Percentiles rank a stretch among this genome's conserved stretches.
phyloP scores from a whole-genome alignment of 176 grass and related monocot species.

The Oryza longistaminata region DNA sequence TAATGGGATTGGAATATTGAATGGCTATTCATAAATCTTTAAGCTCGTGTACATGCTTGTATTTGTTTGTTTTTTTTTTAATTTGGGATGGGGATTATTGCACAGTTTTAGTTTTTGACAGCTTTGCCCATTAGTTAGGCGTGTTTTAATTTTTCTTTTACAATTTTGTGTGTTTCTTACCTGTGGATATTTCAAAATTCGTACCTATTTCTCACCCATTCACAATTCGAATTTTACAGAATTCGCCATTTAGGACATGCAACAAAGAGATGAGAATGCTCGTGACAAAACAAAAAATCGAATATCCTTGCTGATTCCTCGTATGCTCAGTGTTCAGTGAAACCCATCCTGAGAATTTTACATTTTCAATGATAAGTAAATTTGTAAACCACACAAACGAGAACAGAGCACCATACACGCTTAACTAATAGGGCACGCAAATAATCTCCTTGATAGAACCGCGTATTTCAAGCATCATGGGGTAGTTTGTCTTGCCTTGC shows the following conservation, averaged over 20 bases:
- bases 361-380: constrained; percentile 26
- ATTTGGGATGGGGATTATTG: neutral
- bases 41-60: no score
- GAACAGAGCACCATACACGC: constrained; percentile 2
- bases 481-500: neutral
- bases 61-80: no score
- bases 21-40: no score
- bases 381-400: neutral
- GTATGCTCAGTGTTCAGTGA: constrained; percentile 28
- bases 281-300: neutral
- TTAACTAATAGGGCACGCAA: neutral
- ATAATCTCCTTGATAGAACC: constrained; percentile 14
- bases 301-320: constrained; percentile 9
- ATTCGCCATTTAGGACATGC: neutral
- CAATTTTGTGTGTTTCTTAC: neutral
- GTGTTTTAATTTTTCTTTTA: neutral
- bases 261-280: neutral
- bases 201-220: neutral
- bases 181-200: neutral
- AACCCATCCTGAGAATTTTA: constrained; percentile 8
- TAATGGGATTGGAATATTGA: neutral
- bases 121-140: neutral
- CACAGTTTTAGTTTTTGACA: neutral
- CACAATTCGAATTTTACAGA: neutral
- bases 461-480: constrained; percentile 37